Evolutionary conservation across 768 basidiomycete genomes (phyloP).

Genomic region (Cantharellus cinnabarinus): DNA sequence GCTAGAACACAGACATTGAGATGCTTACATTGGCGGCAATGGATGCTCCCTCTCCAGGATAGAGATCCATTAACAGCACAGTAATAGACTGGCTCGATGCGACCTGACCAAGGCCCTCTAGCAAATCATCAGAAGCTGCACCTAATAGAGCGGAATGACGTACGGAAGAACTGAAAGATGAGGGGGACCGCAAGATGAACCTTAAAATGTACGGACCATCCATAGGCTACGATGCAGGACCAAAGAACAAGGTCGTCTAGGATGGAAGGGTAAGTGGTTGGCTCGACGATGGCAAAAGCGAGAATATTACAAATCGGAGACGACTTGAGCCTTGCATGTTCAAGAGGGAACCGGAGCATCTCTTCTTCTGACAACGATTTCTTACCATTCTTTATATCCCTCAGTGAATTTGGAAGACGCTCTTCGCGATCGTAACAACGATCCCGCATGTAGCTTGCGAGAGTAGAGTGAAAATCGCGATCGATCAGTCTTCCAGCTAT

Average conservation of each 20-base stretch:
- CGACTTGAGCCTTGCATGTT: constrained; percentile 14
- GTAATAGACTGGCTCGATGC: background rate
- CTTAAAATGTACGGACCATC: constrained; percentile 12
- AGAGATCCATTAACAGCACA: background rate
- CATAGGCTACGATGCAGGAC: constrained; percentile 11
- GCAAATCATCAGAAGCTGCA: background rate
- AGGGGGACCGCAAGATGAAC: constrained; percentile 13
- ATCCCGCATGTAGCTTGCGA: too few species aligned
- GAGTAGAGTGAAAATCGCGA: too few species aligned
- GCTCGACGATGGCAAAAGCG: background rate
- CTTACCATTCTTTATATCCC: too few species aligned
- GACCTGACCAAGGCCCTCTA: background rate
- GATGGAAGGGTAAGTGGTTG: background rate
- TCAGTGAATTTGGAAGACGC: too few species aligned
- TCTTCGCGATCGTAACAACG: too few species aligned
- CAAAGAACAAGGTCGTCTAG: constrained; percentile 7
- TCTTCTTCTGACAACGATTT: too few species aligned
- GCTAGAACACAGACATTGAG: background rate
- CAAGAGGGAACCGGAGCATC: constrained; percentile 9
- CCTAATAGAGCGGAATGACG: background rate
- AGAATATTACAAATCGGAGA: constrained; percentile 4
- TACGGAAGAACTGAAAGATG: constrained; percentile 15
- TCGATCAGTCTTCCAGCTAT: too few species aligned
- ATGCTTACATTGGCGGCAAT: background rate
- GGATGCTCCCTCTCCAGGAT: background rate